phyloP scores from a whole-genome alignment of 805 yeast species.

The Teunomyces gatunensis region DNA sequence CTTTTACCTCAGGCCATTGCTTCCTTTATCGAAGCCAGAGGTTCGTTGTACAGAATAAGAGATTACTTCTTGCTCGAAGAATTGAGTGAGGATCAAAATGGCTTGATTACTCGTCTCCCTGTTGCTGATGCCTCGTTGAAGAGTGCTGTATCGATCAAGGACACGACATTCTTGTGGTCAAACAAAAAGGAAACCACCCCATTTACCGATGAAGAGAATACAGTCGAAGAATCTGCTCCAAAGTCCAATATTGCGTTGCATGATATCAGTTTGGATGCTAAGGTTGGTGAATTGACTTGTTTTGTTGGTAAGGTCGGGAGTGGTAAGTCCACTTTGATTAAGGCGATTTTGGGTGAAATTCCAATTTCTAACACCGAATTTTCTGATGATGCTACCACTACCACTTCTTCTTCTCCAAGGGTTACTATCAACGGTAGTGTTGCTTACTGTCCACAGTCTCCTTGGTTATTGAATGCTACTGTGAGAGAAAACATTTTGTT shows the following conservation, averaged over 20 bases:
- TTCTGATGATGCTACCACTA: conserved; percentile 6
- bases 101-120: conserved; percentile 12
- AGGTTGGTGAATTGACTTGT: conserved; percentile 36
- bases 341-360: conserved; percentile 34
- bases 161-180: conserved; percentile 36
- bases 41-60: conserved; percentile 32
- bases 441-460: conserved; percentile 41
- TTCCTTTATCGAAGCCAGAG: conserved; percentile 27
- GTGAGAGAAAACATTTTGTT: conserved; percentile 40
- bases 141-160: conserved; percentile 21
- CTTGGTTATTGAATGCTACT: conserved; percentile 42
- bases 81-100: conserved; percentile 23
- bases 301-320: conserved; percentile 42
- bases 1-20: conserved; percentile 31
- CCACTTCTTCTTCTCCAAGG: conserved; percentile 2
- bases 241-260: conserved; percentile 26
- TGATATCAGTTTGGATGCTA: conserved; percentile 31
- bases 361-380: conserved; percentile 8
- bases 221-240: conserved; percentile 13
- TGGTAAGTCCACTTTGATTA: conserved; percentile 38
- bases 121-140: conserved; percentile 16
- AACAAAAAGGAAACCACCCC: conserved; percentile 7
- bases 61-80: conserved; percentile 34
- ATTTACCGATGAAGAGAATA: conserved; percentile 16
- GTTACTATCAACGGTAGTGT: conserved; percentile 28